These are phyloP conservation scores for Colletotrichum sp. DNA, from an alignment of 2,329 filamentous ascomycete species.

Conservation along the genomic window DNA sequence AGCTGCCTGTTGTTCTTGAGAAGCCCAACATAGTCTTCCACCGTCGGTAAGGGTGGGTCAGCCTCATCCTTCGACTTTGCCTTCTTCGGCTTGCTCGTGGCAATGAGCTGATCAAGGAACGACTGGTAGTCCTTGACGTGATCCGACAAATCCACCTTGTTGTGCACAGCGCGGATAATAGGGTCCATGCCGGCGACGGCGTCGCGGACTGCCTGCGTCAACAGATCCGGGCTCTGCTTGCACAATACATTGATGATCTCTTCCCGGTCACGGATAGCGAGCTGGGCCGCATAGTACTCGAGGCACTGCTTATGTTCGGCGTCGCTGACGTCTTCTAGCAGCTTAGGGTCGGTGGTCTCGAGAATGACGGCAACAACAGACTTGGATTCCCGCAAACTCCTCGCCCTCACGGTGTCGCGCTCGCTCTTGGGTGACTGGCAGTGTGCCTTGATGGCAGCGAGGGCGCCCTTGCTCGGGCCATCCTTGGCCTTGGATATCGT, in stretches of 20 bases:
- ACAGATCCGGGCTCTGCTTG: constrained; percentile 70
- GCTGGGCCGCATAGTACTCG: constrained; percentile 73
- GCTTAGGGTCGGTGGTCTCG: constrained; percentile 50
- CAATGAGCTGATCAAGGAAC: constrained; percentile 76
- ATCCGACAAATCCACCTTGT: constrained; percentile 72
- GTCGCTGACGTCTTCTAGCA: constrained; percentile 55
- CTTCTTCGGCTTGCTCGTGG: constrained; percentile 54
- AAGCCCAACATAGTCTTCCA: constrained; percentile 75
- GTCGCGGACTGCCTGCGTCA: constrained; percentile 73
- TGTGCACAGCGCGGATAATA: constrained; percentile 74
- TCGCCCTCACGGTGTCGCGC: constrained; percentile 63
- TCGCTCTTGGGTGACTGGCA: constrained; percentile 55
- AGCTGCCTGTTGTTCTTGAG: constrained; percentile 68
- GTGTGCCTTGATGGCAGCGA: constrained; percentile 65
- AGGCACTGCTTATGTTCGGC: constrained; percentile 68
- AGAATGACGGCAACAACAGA: constrained; percentile 75
- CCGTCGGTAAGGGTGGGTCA: constrained; percentile 50
- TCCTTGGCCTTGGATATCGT: constrained; percentile 69
- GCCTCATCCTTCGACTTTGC: constrained; percentile 34
- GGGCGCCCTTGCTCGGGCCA: constrained; percentile 63
- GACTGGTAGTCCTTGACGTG: constrained; percentile 70
- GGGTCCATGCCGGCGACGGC: constrained; percentile 73
- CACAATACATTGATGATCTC: constrained; percentile 72
- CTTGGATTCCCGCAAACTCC: constrained; percentile 53
- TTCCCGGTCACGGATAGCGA: constrained; percentile 76